Percentiles rank a stretch among this genome's conserved stretches.
Evolutionary conservation across 495 filamentous ascomycete species (phyloP).

Genomic region (Jackrogersella minutella): DNA sequence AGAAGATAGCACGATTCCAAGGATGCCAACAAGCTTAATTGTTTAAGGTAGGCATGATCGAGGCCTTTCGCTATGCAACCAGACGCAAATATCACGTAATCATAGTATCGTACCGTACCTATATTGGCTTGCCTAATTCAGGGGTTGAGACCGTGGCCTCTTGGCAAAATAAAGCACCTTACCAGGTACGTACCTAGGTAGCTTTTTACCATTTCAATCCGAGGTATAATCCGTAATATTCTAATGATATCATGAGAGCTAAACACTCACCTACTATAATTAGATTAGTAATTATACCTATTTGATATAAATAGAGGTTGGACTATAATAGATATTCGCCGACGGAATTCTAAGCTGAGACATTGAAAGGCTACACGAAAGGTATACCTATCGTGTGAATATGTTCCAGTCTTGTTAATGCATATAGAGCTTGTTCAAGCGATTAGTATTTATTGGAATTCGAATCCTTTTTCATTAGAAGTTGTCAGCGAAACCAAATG

Average conservation of each 20-base stretch:
- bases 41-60: not conserved
- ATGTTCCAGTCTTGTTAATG: too few species aligned
- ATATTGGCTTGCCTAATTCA: slow-evolving; percentile 23
- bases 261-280: not conserved
- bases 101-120: not conserved
- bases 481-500: too few species aligned
- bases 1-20: slow-evolving; percentile 2
- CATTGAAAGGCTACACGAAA: too few species aligned
- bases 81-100: slow-evolving; percentile 25
- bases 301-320: not conserved
- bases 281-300: not conserved
- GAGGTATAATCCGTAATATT: not conserved
- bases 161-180: too few species aligned
- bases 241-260: not conserved
- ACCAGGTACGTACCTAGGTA: too few species aligned
- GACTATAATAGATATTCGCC: not conserved
- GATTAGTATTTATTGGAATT: too few species aligned
- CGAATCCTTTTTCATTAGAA: too few species aligned
- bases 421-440: too few species aligned
- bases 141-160: not conserved
- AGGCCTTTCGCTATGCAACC: slow-evolving; percentile 1
- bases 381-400: too few species aligned
- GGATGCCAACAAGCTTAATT: slow-evolving; percentile 18
- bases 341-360: not conserved
- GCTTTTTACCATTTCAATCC: not conserved